These are phyloP conservation scores for Jackrogersella minutella DNA, from an alignment of 495 filamentous ascomycete genomes.

Conservation along the genomic window DNA sequence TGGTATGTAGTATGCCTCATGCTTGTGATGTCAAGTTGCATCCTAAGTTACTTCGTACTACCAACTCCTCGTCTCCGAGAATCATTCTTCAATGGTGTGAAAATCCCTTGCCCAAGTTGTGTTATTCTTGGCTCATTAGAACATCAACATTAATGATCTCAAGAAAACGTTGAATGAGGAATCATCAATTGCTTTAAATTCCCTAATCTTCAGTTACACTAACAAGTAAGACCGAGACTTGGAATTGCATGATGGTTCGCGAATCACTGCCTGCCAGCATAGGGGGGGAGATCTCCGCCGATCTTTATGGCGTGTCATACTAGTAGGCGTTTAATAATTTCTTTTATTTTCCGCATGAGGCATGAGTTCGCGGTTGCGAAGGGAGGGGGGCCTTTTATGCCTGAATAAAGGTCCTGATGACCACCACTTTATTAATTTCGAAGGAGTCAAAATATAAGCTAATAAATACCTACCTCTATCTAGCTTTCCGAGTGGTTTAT, in stretches of 20 bases:
- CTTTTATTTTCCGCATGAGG: conserved; percentile 29
- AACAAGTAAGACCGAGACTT: conserved; percentile 9
- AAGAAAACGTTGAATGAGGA: background rate
- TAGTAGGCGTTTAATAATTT: conserved; percentile 21
- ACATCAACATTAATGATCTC: too few species aligned
- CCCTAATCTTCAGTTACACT: background rate
- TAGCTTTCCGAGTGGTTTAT: too few species aligned
- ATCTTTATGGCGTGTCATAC: conserved; percentile 39
- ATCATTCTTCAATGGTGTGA: too few species aligned
- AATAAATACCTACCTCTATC: conserved; percentile 9
- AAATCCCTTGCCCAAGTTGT: too few species aligned
- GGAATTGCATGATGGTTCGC: conserved; percentile 18
- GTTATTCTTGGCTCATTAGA: too few species aligned
- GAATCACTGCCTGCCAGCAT: conserved; percentile 38
- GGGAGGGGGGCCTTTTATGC: background rate
- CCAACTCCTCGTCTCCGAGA: background rate
- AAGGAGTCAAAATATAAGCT: background rate
- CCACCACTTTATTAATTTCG: background rate
- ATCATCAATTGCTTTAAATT: conserved; percentile 9
- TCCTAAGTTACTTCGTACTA: conserved; percentile 8
- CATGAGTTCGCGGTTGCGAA: conserved; percentile 33
- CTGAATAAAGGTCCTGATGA: background rate
- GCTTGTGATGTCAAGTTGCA: conserved; percentile 36
- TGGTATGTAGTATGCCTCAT: background rate
- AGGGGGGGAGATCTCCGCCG: conserved; percentile 26